phyloP scores from a whole-genome alignment of 495 filamentous ascomycete genomes.

The Penicillium dipodomyicola region DNA sequence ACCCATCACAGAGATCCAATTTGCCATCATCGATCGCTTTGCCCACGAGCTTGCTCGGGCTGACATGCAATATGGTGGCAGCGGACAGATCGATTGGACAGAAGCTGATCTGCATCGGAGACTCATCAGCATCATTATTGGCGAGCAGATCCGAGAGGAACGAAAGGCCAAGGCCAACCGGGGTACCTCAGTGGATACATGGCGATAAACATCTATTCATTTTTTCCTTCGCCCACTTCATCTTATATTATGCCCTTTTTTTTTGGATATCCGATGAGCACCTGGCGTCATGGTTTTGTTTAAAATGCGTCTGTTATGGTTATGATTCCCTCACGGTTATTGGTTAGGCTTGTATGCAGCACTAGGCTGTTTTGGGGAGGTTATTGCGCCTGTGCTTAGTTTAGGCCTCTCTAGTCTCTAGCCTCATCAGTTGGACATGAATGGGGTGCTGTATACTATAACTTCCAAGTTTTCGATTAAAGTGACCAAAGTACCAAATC shows the following conservation, averaged over 20 bases:
- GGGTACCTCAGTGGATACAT: constrained; percentile 31
- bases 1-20: constrained; percentile 46
- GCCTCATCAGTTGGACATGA: constrained; percentile 8
- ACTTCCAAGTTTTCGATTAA: constrained; percentile 1
- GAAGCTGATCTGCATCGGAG: constrained; percentile 47
- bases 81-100: constrained; percentile 44
- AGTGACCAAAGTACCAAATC: constrained; percentile 5
- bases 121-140: constrained; percentile 49
- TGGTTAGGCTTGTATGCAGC: constrained; percentile 15
- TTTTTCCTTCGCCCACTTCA: constrained; percentile 6
- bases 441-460: constrained; percentile 7
- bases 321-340: constrained; percentile 29
- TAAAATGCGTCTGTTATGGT: constrained; percentile 14
- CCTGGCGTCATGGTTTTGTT: constrained; percentile 17
- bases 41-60: constrained; percentile 39
- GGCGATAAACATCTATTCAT: constrained; percentile 22
- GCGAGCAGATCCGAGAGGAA: constrained; percentile 46
- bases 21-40: constrained; percentile 47
- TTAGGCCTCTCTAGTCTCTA: constrained; percentile 8
- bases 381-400: constrained; percentile 12
- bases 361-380: constrained; percentile 10
- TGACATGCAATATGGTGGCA: constrained; percentile 40
- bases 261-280: constrained; percentile 13
- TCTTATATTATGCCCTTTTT: constrained; percentile 11
- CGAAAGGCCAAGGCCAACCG: constrained; percentile 29